phyloP scores from a whole-genome alignment of 441 rosid species.

The Gossypium lobatum region DNA sequence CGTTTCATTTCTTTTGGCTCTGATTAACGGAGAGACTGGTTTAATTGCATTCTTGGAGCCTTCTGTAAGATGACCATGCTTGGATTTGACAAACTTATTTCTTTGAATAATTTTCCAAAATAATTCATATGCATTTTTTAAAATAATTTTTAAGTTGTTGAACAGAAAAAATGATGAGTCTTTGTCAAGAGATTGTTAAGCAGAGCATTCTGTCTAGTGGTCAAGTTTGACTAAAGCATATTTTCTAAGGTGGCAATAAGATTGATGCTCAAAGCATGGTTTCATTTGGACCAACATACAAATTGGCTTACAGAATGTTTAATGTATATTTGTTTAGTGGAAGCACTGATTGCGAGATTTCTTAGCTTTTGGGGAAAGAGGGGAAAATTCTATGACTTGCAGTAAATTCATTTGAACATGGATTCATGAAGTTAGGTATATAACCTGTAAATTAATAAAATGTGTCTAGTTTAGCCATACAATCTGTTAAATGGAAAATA shows the following conservation, averaged over 20 bases:
- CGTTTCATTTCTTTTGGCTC: conserved; percentile 81
- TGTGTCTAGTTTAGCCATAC: background rate
- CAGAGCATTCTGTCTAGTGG: background rate
- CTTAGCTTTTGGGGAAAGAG: background rate
- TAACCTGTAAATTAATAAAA: background rate
- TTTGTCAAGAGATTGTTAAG: background rate
- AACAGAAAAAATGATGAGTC: background rate
- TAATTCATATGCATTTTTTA: background rate
- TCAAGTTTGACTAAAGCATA: conserved; percentile 1
- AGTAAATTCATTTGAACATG: background rate
- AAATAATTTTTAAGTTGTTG: background rate
- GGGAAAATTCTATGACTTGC: background rate
- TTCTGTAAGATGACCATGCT: conserved; percentile 56
- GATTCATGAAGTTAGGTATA: background rate
- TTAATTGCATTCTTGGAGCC: conserved; percentile 97
- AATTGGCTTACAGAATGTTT: background rate
- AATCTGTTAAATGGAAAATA: background rate
- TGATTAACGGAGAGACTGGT: conserved; percentile 96
- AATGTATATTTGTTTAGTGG: background rate
- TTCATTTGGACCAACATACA: background rate
- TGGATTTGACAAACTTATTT: conserved; percentile 11
- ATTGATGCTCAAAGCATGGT: conserved; percentile 1
- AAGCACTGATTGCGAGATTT: background rate
- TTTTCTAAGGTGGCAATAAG: background rate
- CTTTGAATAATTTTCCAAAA: background rate